Percentiles rank a stretch among this genome's conserved stretches.
Conservation (phyloP, 1,139 yeast species). For the Sugiyamaella pinicola region DNA sequence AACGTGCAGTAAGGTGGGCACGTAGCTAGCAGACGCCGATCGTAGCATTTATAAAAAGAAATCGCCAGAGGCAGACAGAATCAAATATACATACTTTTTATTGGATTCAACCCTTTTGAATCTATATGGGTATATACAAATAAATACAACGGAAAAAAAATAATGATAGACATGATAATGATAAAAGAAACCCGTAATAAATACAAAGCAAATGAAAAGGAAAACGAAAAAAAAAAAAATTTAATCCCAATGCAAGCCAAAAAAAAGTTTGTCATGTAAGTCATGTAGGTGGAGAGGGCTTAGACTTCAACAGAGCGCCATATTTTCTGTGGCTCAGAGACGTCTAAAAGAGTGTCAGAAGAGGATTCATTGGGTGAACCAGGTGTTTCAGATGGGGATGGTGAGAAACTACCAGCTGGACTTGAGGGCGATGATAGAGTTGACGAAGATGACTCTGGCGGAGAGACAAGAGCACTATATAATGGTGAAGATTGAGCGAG, state of each 20-base stretch:
- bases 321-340: slow-evolving; percentile 11
- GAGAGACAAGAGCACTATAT: slow-evolving; percentile 7
- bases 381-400: slow-evolving; percentile 13
- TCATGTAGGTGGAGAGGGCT: background rate
- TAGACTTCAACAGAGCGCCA: slow-evolving; percentile 21
- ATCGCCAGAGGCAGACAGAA: too few relatives aligned
- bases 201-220: slow-evolving; percentile 9
- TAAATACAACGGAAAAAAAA: slow-evolving; percentile 7
- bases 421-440: slow-evolving; percentile 14
- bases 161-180: slow-evolving; percentile 7
- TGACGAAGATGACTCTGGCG: slow-evolving; percentile 13
- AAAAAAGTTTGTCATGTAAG: slow-evolving; percentile 1
- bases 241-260: slow-evolving; percentile 16
- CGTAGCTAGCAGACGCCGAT: too few relatives aligned
- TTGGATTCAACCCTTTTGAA: slow-evolving; percentile 15
- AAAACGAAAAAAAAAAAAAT: slow-evolving; percentile 4
- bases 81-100: slow-evolving; percentile 26
- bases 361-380: slow-evolving; percentile 14
- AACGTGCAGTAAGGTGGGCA: background rate
- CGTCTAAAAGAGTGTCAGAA: slow-evolving; percentile 19
- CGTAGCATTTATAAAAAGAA: too few relatives aligned
- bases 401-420: slow-evolving; percentile 3
- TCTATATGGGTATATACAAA: slow-evolving; percentile 16
- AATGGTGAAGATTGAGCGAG: slow-evolving; percentile 14
- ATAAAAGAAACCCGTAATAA: slow-evolving; percentile 16